Percentiles rank a stretch among this genome's conserved stretches.
Conservation (phyloP, 139 green algal genomes). For the Gonium pectorale region DNA sequence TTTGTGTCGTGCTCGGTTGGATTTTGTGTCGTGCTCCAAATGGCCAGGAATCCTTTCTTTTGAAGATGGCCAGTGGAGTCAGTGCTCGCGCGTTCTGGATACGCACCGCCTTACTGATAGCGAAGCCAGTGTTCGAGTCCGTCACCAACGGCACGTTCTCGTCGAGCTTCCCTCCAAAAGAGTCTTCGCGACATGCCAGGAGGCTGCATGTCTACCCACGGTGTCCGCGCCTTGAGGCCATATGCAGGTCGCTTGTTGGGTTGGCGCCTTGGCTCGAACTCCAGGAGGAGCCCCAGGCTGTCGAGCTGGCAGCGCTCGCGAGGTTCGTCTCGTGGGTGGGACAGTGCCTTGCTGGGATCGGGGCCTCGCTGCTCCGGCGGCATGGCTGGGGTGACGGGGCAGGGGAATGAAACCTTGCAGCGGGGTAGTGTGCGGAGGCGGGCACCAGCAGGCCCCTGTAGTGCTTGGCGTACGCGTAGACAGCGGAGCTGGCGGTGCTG, state of each 20-base stretch:
- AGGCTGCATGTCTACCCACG: background rate
- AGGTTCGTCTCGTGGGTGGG: background rate
- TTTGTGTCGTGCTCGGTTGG: too few relatives aligned
- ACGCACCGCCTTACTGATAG: background rate
- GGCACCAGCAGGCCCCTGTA: too few relatives aligned
- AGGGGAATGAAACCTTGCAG: too few relatives aligned
- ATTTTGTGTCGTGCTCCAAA: too few relatives aligned
- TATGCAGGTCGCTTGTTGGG: background rate
- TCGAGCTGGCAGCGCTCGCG: background rate
- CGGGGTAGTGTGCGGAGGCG: too few relatives aligned
- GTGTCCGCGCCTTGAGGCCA: background rate
- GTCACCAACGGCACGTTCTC: background rate
- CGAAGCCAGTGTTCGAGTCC: background rate
- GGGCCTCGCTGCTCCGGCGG: background rate
- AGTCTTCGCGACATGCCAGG: background rate
- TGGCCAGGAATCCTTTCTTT: too few relatives aligned
- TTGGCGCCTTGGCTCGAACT: background rate
- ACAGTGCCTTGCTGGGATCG: background rate
- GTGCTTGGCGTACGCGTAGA: too few relatives aligned
- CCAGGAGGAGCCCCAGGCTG: background rate
- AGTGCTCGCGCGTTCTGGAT: slow-evolving; percentile 7
- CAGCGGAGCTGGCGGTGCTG: too few relatives aligned
- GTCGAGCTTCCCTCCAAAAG: too few relatives aligned
- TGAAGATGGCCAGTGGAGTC: too few relatives aligned
- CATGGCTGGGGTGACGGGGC: too few relatives aligned